Conservation (phyloP, 2,329 filamentous ascomycete genomes). For the Pyrenophora teres region DNA sequence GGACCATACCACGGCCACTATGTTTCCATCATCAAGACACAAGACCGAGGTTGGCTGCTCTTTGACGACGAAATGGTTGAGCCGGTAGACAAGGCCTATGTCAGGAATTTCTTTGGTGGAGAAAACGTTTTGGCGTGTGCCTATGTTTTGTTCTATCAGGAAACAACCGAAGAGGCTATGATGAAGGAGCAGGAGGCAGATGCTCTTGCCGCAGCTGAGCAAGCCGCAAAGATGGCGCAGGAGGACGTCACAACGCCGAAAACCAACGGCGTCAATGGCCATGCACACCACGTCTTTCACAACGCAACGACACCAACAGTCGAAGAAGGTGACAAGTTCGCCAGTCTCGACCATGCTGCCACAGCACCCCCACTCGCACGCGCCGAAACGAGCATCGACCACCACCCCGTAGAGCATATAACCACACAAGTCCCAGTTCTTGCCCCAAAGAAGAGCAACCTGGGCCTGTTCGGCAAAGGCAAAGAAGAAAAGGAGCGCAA, state of each 20-base stretch:
- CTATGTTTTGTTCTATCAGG: conserved; percentile 97
- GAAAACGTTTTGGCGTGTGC: conserved; percentile 83
- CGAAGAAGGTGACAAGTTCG: conserved; percentile 57
- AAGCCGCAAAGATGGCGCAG: conserved; percentile 52
- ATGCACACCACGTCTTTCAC: conserved; percentile 39
- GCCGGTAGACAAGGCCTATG: conserved; percentile 94
- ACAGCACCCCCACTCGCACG: conserved; percentile 61
- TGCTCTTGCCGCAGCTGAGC: conserved; percentile 54
- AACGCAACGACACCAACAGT: conserved; percentile 47
- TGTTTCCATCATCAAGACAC: conserved; percentile 95
- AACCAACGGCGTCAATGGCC: conserved; percentile 51
- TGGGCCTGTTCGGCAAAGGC: conserved; percentile 62
- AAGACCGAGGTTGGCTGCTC: conserved; percentile 91
- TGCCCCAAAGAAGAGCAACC: conserved; percentile 37
- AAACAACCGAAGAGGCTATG: conserved; percentile 73
- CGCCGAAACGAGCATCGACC: conserved; percentile 36
- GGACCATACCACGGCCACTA: conserved; percentile 98
- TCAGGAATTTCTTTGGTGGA: conserved; percentile 96
- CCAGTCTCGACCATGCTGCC: conserved; percentile 66
- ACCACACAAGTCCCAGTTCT: conserved; percentile 45
- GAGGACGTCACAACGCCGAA: conserved; percentile 61
- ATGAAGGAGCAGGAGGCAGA: conserved; percentile 83
- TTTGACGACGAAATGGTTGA: conserved; percentile 99
- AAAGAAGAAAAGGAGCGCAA: conserved; percentile 66
- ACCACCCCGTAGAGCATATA: conserved; percentile 41